phyloP scores from a whole-genome alignment of 306 rosid genomes.

The Phaseolus lunatus region DNA sequence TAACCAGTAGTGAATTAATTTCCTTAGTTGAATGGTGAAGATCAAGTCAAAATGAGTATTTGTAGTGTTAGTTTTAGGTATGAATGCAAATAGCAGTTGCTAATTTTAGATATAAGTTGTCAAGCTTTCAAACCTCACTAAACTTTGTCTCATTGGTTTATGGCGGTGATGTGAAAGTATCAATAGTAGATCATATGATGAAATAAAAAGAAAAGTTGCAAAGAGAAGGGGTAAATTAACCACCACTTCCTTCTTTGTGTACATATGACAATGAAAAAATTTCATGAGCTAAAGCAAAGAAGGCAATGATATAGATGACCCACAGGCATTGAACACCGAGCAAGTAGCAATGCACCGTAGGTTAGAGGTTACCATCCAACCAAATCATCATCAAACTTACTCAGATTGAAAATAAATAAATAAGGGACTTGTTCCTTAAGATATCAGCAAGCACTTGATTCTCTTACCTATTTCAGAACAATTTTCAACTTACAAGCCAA shows the following conservation, averaged over 20 bases:
- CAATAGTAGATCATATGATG: not conserved
- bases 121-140: slow-evolving; percentile 1
- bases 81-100: not conserved
- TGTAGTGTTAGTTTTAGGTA: not conserved
- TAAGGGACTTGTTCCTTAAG: slow-evolving; percentile 52
- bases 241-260: not conserved
- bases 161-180: not conserved
- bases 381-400: slow-evolving; percentile 40
- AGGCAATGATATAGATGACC: slow-evolving; percentile 10
- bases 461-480: slow-evolving; percentile 41
- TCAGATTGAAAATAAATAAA: slow-evolving; percentile 21
- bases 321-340: slow-evolving; percentile 27
- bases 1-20: not conserved
- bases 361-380: slow-evolving; percentile 44
- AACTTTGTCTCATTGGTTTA: not conserved
- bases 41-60: slow-evolving; percentile 11
- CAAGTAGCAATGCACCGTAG: slow-evolving; percentile 32
- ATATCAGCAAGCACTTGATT: slow-evolving; percentile 49
- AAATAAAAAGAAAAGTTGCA: not conserved
- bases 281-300: not conserved
- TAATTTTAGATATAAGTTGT: not conserved
- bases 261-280: not conserved
- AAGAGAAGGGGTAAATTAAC: not conserved
- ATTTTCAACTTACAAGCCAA: slow-evolving; percentile 42
- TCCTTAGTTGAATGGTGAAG: slow-evolving; percentile 15